Base-by-base conservation (phyloP, 1,284 basidiomycete genomes). In the Malassezia japonica region DNA sequence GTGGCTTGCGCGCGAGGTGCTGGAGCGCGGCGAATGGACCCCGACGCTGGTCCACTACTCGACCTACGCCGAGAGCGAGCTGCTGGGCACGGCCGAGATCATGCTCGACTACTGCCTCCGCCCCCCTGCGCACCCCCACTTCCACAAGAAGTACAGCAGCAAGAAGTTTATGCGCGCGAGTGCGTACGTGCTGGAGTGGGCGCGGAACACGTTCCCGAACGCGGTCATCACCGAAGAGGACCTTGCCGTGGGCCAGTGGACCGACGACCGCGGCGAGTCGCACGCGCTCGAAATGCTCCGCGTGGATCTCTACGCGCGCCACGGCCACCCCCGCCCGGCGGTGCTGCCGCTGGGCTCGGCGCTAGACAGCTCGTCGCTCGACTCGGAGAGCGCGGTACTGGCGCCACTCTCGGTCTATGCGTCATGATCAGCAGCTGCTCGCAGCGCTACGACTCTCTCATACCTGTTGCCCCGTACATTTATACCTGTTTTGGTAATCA, bases 41-140 rank as follows among this genome's bases (percentile, higher is more conserved):
- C 87, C 18, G 87, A 91, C 74, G 74, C 91, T 72, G 58, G 85
- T 87, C 1, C 89, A 95, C 74, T 96, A 91, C 74, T 89, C 90
- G 3, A 82, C 83, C 24, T 96, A 94, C 75, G 77, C 83, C 8
- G 87, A 95, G 75, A 82, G 82, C 43, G 83, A 83, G 53, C 75
- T 98, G 50, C 76, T 92, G 24, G 86, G 87, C 1, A 86, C 84
- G 0, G 92, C 89, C 1, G 90, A 88, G 74, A 68, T 90, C 61
- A 95, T 96, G 88, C 74, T 96, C 61, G 87, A 92, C 75, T 95
- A 89, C 73, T 56, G 56, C 49, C 46, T 64, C 53, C 62, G 70
- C 23, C 70, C 70, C 2, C 55, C 59, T 18, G 56, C 57, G 5
- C 70, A 72, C 46, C 54, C 57, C 10, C 56, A 56, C 42, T 66